Conservation (phyloP, 2,329 filamentous ascomycete genomes). For the Clonostachys rosea region DNA sequence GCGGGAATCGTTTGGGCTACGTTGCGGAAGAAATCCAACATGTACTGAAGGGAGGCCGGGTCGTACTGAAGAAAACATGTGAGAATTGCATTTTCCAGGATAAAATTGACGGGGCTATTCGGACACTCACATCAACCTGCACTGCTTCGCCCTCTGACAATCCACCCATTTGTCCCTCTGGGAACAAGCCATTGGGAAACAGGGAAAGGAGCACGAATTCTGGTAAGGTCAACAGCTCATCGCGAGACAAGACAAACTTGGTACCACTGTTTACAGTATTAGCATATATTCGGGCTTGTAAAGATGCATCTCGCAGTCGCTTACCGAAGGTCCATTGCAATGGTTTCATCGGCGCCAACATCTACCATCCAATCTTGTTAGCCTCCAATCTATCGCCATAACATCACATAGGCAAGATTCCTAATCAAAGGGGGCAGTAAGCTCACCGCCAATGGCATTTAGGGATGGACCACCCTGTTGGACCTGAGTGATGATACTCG, state of each 20-base stretch:
- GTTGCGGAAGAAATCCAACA: conserved; percentile 96
- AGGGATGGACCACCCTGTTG: conserved; percentile 88
- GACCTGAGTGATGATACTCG: conserved; percentile 99
- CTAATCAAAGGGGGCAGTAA: not conserved
- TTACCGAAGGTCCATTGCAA: conserved; percentile 90
- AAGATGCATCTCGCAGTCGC: conserved; percentile 11
- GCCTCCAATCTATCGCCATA: not conserved
- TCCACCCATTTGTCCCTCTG: conserved; percentile 91
- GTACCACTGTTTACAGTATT: conserved; percentile 62
- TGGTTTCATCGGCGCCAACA: conserved; percentile 87
- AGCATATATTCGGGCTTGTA: conserved; percentile 7
- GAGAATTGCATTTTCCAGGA: conserved; percentile 2
- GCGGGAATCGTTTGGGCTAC: conserved; percentile 94
- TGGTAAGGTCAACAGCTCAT: conserved; percentile 90
- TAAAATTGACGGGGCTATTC: not conserved
- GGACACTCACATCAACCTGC: conserved; percentile 85
- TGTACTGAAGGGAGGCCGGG: conserved; percentile 92
- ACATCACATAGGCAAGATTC: not conserved
- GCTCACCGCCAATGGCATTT: conserved; percentile 79
- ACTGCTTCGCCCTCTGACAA: conserved; percentile 93
- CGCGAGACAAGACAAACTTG: conserved; percentile 87
- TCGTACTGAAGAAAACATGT: conserved; percentile 65
- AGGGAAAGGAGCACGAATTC: conserved; percentile 97
- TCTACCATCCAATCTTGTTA: conserved; percentile 34
- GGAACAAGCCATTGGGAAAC: conserved; percentile 96